Evolutionary conservation across 192 early-diverging fungal species (phyloP).

Genomic region (Dissophora ornata): DNA sequence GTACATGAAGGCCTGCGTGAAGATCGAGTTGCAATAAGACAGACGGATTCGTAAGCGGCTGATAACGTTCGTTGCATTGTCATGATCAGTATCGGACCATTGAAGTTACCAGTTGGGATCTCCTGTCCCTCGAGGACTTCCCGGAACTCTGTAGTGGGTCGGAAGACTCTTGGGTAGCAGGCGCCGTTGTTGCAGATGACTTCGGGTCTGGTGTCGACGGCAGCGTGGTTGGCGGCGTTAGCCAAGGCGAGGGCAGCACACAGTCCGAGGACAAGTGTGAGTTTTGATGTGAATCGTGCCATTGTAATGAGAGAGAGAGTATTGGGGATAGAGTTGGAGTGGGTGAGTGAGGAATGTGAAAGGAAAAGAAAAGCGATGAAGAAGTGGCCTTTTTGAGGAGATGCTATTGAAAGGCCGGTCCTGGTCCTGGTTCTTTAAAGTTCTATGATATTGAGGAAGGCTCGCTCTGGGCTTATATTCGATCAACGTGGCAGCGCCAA

Average conservation of each 20-base stretch:
- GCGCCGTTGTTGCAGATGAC: conserved; percentile 51
- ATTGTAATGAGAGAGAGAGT: conserved; percentile 6
- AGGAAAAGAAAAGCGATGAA: neutral
- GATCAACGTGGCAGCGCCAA: conserved; percentile 31
- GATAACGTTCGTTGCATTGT: too few species aligned
- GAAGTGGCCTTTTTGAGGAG: neutral
- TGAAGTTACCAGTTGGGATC: conserved; percentile 59
- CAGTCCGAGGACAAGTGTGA: conserved; percentile 44
- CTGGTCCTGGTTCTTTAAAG: too few species aligned
- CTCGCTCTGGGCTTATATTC: too few species aligned
- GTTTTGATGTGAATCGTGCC: conserved; percentile 37
- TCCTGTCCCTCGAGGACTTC: conserved; percentile 69
- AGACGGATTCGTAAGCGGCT: neutral
- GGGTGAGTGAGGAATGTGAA: conserved; percentile 5
- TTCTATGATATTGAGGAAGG: too few species aligned
- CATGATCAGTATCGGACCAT: too few species aligned
- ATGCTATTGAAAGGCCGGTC: too few species aligned
- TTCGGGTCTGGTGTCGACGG: conserved; percentile 15
- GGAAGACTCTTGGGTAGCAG: conserved; percentile 71
- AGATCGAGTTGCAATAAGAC: too few species aligned
- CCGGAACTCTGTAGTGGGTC: conserved; percentile 69
- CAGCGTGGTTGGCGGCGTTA: conserved; percentile 24
- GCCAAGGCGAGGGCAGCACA: conserved; percentile 40
- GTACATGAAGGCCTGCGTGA: conserved; percentile 73
- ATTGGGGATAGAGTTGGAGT: too few species aligned